Conservation (phyloP, 2,329 filamentous ascomycete species). For the Colletotrichum kahawae region DNA sequence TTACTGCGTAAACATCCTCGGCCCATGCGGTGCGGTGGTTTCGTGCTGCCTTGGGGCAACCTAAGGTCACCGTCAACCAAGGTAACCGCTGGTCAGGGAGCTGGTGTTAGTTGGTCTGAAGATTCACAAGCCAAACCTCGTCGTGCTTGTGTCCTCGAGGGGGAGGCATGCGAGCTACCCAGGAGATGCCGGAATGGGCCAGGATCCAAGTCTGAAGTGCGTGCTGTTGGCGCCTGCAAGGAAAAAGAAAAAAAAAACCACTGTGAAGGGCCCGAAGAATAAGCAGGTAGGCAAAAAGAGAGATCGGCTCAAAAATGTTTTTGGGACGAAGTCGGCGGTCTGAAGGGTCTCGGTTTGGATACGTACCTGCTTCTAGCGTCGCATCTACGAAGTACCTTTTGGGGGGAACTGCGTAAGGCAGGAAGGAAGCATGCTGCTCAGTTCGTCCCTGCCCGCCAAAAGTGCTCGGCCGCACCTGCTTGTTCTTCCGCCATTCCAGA, state of each 20-base stretch:
- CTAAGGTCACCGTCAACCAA: neutral
- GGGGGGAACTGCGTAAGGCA: neutral
- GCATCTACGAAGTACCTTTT: neutral
- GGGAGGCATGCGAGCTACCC: neutral
- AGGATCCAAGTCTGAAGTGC: neutral
- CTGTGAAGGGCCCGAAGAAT: neutral
- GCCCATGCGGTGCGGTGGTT: neutral
- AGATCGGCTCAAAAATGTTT: constrained; percentile 1
- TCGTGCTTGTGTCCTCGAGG: neutral
- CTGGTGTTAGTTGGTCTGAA: neutral
- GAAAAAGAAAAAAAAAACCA: neutral
- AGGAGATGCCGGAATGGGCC: neutral
- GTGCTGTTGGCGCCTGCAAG: neutral
- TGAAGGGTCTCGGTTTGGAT: neutral
- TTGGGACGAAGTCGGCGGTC: constrained; percentile 16
- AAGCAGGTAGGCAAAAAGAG: neutral
- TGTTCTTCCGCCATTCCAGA: neutral
- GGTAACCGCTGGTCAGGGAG: neutral
- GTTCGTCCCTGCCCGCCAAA: neutral
- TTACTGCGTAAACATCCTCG: neutral
- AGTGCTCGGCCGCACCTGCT: neutral
- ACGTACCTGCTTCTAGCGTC: neutral
- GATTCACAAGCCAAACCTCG: neutral
- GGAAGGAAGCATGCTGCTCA: neutral
- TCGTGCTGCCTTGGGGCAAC: neutral